A percentile compares a stretch with the other conserved stretches of the same genome.
Conservation (phyloP, 2,329 filamentous ascomycete genomes). For the Colletotrichum karsti region DNA sequence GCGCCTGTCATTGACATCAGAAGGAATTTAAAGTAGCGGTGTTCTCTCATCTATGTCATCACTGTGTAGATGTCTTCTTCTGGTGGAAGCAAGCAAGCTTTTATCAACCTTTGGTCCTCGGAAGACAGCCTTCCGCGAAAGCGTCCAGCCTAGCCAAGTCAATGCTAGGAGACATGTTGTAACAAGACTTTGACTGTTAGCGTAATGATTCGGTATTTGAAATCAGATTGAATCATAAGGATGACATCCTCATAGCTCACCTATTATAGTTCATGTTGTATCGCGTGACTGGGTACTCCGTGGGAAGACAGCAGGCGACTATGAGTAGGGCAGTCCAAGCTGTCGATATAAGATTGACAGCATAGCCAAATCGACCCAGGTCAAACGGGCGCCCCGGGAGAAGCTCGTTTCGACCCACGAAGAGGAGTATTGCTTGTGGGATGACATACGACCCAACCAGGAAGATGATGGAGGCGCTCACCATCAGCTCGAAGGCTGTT, state of each 20-base stretch:
- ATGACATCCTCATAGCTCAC: no score
- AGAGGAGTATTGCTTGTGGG: conserved; percentile 36
- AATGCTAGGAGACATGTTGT: background rate
- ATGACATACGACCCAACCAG: conserved; percentile 35
- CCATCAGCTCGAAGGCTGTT: conserved; percentile 37
- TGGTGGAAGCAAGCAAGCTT: background rate
- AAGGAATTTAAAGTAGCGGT: background rate
- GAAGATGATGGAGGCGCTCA: conserved; percentile 37
- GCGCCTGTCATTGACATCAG: background rate
- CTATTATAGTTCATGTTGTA: background rate
- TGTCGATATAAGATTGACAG: conserved; percentile 29
- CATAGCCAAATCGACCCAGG: conserved; percentile 33
- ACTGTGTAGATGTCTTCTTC: background rate
- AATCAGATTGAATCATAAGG: no score
- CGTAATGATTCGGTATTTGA: background rate
- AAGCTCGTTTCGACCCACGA: conserved; percentile 34
- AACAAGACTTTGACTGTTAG: background rate
- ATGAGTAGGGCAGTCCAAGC: background rate
- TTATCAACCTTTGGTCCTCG: background rate
- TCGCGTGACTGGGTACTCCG: background rate
- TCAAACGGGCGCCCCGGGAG: conserved; percentile 35
- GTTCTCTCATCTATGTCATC: background rate
- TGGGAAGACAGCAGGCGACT: background rate
- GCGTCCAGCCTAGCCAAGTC: background rate
- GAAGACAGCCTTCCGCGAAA: background rate